Evolutionary conservation across 768 basidiomycete species (phyloP).

Genomic region (Rhizopogon vesiculosus): DNA sequence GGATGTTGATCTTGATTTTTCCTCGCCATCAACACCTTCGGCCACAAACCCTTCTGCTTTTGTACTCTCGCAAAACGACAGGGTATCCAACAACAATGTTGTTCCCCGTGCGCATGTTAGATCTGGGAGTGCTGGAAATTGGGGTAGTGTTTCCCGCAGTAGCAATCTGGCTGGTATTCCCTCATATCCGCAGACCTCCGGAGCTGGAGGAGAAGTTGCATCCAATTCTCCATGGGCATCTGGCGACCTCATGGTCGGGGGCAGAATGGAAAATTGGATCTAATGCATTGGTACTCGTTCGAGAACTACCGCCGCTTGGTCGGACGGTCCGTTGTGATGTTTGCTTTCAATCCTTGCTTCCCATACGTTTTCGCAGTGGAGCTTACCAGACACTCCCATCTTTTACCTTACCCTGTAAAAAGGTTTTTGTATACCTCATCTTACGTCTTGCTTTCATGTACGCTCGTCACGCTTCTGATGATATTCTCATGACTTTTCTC

Average conservation of each 20-base stretch:
- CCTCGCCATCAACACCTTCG: slow-evolving; percentile 49
- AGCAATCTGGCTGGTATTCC: slow-evolving; percentile 44
- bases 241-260: slow-evolving; percentile 46
- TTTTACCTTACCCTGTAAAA: slow-evolving; percentile 12
- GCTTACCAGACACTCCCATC: slow-evolving; percentile 8
- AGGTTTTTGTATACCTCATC: slow-evolving; percentile 21
- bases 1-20: slow-evolving; percentile 58
- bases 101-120: slow-evolving; percentile 54
- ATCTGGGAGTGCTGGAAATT: slow-evolving; percentile 78
- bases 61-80: slow-evolving; percentile 32
- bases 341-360: slow-evolving; percentile 15
- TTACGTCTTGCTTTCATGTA: slow-evolving; percentile 32
- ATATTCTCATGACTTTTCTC: slow-evolving; percentile 34
- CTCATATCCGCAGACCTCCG: slow-evolving; percentile 53
- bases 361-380: slow-evolving; percentile 5
- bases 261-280: slow-evolving; percentile 51
- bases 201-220: slow-evolving; percentile 44
- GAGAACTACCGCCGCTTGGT: slow-evolving; percentile 33
- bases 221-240: slow-evolving; percentile 56
- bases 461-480: slow-evolving; percentile 33
- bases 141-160: slow-evolving; percentile 59
- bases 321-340: slow-evolving; percentile 34
- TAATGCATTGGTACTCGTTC: slow-evolving; percentile 14
- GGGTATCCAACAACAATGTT: slow-evolving; percentile 27
- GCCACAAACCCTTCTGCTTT: slow-evolving; percentile 41